A percentile compares a stretch with the other conserved stretches of the same genome.
phyloP scores from a whole-genome alignment of 2,329 filamentous ascomycete genomes.

The Epichloe sp. region DNA sequence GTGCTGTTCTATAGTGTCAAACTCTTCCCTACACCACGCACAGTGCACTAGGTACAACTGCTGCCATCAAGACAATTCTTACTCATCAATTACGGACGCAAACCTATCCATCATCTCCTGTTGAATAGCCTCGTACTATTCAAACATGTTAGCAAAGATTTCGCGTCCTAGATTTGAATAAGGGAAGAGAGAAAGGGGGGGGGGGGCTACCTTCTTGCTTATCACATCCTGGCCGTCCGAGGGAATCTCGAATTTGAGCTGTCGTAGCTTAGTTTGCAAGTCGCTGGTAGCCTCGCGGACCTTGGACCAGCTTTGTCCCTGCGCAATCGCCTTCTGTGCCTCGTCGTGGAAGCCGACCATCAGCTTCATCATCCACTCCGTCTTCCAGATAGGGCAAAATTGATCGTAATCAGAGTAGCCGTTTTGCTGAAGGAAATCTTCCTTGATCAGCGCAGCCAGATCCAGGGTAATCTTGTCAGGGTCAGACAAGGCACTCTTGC shows the following conservation, averaged over 20 bases:
- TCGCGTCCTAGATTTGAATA: neutral
- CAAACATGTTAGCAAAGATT: neutral
- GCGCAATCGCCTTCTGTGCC: conserved; percentile 83
- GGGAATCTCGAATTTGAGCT: conserved; percentile 95
- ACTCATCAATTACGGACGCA: conserved; percentile 90
- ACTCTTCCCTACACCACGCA: conserved; percentile 8
- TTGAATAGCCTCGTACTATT: conserved; percentile 78
- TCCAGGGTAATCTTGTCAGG: conserved; percentile 97
- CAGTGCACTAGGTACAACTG: conserved; percentile 1
- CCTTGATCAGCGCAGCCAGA: conserved; percentile 82
- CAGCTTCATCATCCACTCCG: conserved; percentile 99
- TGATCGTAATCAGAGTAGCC: conserved; percentile 98
- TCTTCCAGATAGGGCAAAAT: conserved; percentile 99
- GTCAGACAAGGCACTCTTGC: conserved; percentile 92
- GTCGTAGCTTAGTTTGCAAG: conserved; percentile 71
- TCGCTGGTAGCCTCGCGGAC: conserved; percentile 82
- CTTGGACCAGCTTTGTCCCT: conserved; percentile 86
- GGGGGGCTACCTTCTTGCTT: conserved; percentile 56
- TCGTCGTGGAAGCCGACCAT: conserved; percentile 98
- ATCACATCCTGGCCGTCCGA: conserved; percentile 70
- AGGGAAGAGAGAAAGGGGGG: neutral
- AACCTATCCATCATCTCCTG: conserved; percentile 96
- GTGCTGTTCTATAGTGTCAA: conserved; percentile 16
- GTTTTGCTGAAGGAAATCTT: conserved; percentile 98
- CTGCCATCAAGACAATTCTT: conserved; percentile 21